Percentiles rank a stretch among this genome's conserved stretches.
These are phyloP conservation scores for Clarkia xantiana DNA, from an alignment of 345 rosid species.

Conservation along the genomic window DNA sequence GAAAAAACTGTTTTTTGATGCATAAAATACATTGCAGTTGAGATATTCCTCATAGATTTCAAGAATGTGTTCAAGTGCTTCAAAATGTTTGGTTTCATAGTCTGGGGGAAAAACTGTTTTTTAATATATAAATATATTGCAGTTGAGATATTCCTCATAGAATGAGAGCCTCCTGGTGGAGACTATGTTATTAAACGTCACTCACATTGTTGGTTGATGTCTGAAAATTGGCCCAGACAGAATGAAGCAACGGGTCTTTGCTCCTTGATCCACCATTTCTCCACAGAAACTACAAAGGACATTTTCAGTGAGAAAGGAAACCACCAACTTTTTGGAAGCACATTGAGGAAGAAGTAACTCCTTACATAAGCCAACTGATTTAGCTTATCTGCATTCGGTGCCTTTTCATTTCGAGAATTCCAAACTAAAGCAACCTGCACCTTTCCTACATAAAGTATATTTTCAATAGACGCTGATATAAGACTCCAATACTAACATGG, in stretches of 20 bases:
- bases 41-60: neutral
- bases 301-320: neutral
- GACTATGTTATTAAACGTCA: neutral
- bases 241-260: constrained; percentile 45
- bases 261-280: constrained; percentile 68
- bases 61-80: neutral
- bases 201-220: constrained; percentile 86
- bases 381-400: constrained; percentile 49
- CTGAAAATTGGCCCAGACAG: constrained; percentile 98
- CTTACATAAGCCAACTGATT: constrained; percentile 69
- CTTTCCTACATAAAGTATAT: constrained; percentile 36
- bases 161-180: neutral
- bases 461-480: neutral
- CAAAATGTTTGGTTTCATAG: no score
- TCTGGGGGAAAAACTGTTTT: no score
- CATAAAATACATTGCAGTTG: no score
- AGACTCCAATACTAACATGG: neutral
- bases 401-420: constrained; percentile 83
- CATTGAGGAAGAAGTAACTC: neutral
- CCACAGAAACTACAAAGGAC: constrained; percentile 58
- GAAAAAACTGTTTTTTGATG: no score
- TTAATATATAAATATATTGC: no score
- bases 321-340: neutral
- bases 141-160: neutral
- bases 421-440: constrained; percentile 83